Base-by-base conservation (phyloP, 73 alveolate genomes). In the Paramecium tetraurelia region DNA sequence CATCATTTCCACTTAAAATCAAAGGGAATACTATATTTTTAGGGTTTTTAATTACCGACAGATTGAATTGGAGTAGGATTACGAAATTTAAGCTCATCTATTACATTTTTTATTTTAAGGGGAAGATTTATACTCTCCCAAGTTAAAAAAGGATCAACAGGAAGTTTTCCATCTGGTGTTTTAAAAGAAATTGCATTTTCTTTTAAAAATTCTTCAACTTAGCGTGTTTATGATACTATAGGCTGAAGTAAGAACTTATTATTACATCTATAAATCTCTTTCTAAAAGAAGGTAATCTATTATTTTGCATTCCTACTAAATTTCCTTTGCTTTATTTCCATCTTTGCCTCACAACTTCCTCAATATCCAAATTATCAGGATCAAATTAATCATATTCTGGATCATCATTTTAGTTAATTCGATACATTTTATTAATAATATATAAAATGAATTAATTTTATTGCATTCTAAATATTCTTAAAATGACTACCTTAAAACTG, bases 41-140 rank as follows among this genome's bases (percentile, higher is more conserved):
- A 20, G 2, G 12, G 2, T 53, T 83, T 16, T 75, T 22, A 3
- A n/a, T 14, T 93, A n/a, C 96, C 94, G 38, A 86, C 92, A 88
- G 92, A 86, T 86, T 95, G 95, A 85, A 95, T 93, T 1, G 98
- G 98, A 50, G 95, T 92, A 14, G 98, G 98, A 5, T 76, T 58
- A 3, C 2, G 0, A 38, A 72, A 72, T 5, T 72, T 36, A 11
- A 9, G 94, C 92, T 63, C 85, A 77, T 95, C 94, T 2, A 96
- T 84, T 48, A 33, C 48, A 44, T 29, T 43, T 58, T 44, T n/a
- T 2, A 85, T 40, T 8, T 44, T 1, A 0, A 1, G n/a, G 20
- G 6, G 44, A 71, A 68, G 69, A 58, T 16, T 14, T 16, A 36
- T 0, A 80, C 29, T 22, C 2, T 40, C 29, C 90, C 90, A 80